phyloP scores from a whole-genome alignment of 1,139 yeast species.

The Geotrichum aggregatum region DNA sequence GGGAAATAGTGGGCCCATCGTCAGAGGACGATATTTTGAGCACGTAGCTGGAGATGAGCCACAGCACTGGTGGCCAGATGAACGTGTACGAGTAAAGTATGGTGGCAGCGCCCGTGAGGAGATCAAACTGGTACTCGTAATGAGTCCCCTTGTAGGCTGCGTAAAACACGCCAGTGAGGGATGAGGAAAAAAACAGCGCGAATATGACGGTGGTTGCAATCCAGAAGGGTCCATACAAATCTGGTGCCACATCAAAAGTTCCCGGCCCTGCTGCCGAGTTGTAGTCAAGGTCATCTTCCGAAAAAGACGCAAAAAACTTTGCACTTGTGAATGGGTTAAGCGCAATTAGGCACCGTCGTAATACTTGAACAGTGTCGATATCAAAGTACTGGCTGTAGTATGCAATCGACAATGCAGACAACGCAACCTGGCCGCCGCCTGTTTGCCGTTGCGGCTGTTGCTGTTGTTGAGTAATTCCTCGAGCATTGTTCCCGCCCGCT shows the following conservation, averaged over 20 bases:
- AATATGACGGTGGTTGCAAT: conserved; percentile 74
- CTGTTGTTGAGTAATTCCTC: too few species aligned
- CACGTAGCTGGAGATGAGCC: conserved; percentile 46
- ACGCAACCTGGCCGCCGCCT: background rate
- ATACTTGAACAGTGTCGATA: conserved; percentile 57
- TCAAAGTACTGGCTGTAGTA: conserved; percentile 61
- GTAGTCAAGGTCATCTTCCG: conserved; percentile 34
- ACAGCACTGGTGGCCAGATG: conserved; percentile 54
- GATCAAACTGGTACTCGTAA: conserved; percentile 57
- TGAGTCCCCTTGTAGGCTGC: conserved; percentile 43
- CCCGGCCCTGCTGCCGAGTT: conserved; percentile 33
- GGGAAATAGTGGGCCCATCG: conserved; percentile 37
- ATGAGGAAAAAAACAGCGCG: conserved; percentile 66
- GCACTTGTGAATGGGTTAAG: conserved; percentile 36
- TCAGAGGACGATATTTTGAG: conserved; percentile 35
- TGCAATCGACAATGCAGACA: conserved; percentile 47
- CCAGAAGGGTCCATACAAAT: conserved; percentile 82
- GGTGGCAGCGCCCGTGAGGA: conserved; percentile 61
- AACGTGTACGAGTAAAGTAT: conserved; percentile 71
- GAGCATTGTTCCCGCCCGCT: too few species aligned
- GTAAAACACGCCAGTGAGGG: conserved; percentile 53
- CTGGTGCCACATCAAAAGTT: conserved; percentile 40
- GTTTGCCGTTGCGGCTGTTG: background rate
- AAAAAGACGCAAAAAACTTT: conserved; percentile 26
- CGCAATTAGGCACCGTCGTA: conserved; percentile 37